These are phyloP conservation scores for Quercus ilex DNA, from an alignment of 306 rosid genomes.

Conservation along the genomic window DNA sequence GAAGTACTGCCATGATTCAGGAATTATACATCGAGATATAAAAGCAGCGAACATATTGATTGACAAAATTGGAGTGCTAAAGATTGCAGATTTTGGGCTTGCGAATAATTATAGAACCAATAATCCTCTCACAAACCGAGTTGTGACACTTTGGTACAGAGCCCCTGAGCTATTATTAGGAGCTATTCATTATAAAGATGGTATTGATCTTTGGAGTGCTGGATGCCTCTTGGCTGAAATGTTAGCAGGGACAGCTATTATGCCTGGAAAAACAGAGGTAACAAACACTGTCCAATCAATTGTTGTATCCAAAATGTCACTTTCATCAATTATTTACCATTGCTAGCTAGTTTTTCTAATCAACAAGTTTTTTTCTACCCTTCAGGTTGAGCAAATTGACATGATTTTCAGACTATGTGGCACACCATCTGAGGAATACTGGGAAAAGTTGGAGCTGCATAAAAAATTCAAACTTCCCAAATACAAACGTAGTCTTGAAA, in stretches of 20 bases:
- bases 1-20: conserved; percentile 83
- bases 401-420: conserved; percentile 83
- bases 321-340: background rate
- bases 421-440: conserved; percentile 87
- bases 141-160: conserved; percentile 94
- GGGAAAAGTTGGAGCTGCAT: conserved; percentile 62
- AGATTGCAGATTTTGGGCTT: conserved; percentile 93
- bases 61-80: conserved; percentile 72
- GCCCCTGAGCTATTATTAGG: conserved; percentile 90
- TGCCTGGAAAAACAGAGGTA: conserved; percentile 88
- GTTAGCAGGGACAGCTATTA: conserved; percentile 67
- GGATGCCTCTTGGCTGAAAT: conserved; percentile 91
- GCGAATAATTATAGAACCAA: conserved; percentile 52
- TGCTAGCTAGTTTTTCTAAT: conserved; percentile 2
- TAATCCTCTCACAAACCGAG: conserved; percentile 73
- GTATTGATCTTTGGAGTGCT: conserved; percentile 94
- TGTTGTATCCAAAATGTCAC: background rate
- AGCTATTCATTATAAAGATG: conserved; percentile 68
- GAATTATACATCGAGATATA: conserved; percentile 86
- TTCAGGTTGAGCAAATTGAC: conserved; percentile 93
- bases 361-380: conserved; percentile 17
- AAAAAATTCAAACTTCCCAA: conserved; percentile 69
- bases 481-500: conserved; percentile 65
- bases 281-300: background rate
- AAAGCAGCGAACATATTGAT: conserved; percentile 87